Evolutionary conservation across 768 basidiomycete species (phyloP).

Genomic region (Steccherinum ochraceum): DNA sequence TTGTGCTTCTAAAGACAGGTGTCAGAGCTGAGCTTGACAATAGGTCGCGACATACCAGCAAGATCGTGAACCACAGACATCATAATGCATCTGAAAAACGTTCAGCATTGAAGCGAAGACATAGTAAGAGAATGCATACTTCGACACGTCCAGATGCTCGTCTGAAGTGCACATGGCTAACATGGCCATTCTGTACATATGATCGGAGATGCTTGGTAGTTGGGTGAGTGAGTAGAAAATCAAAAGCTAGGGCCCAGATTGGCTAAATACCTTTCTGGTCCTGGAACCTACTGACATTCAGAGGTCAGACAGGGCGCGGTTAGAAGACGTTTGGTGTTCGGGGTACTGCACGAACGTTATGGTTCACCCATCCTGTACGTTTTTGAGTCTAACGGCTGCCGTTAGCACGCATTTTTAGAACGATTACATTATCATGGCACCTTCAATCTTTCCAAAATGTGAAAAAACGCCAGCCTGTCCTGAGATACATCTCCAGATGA

Average conservation of each 20-base stretch:
- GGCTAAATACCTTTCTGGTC: conserved; percentile 67
- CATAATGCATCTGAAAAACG: conserved; percentile 63
- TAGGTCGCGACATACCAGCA: conserved; percentile 35
- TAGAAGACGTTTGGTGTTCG: too few species aligned
- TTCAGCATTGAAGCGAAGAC: background rate
- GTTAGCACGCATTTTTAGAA: background rate
- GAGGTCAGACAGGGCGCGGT: background rate
- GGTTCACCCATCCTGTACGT: conserved; percentile 90
- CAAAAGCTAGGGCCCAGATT: background rate
- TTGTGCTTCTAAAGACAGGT: conserved; percentile 66
- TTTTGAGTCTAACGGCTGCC: conserved; percentile 73
- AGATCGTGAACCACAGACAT: conserved; percentile 92
- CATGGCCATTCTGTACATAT: conserved; percentile 97
- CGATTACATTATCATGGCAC: conserved; percentile 28
- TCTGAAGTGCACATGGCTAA: conserved; percentile 85
- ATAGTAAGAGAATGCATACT: conserved; percentile 36
- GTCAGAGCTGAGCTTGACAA: background rate
- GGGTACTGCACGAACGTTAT: conserved; percentile 56
- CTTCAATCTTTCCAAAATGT: conserved; percentile 85
- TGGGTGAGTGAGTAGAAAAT: background rate
- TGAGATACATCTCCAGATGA: conserved; percentile 43
- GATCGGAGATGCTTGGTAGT: conserved; percentile 74
- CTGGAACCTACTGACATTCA: conserved; percentile 53
- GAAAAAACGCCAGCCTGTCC: conserved; percentile 87
- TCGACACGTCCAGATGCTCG: conserved; percentile 59